Conservation (phyloP, 352 stramenopile species). For the Globisporangium radiosum region DNA sequence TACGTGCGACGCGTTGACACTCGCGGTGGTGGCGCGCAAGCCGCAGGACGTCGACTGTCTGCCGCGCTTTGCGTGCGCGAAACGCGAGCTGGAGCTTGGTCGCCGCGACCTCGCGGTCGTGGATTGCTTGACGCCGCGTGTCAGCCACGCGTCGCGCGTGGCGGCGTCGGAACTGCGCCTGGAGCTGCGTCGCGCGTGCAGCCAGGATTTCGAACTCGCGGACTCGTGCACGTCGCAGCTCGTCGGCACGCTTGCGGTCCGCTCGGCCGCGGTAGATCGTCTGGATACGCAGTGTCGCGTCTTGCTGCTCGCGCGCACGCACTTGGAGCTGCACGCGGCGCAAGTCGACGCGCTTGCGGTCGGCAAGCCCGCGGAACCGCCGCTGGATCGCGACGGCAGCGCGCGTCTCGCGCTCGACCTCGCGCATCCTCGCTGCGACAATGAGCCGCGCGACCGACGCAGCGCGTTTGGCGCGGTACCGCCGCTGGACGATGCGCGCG, state of each 20-base stretch:
- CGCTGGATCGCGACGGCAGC: slow-evolving; percentile 51
- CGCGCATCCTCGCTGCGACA: slow-evolving; percentile 19
- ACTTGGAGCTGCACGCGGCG: slow-evolving; percentile 23
- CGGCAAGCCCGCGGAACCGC: slow-evolving; percentile 34
- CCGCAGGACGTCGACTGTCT: slow-evolving; percentile 32
- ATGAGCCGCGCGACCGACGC: slow-evolving; percentile 32
- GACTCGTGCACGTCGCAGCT: slow-evolving; percentile 24
- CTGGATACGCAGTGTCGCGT: slow-evolving; percentile 50
- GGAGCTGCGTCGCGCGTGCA: slow-evolving; percentile 35
- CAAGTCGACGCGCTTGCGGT: slow-evolving; percentile 30
- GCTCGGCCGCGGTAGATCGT: slow-evolving; percentile 43
- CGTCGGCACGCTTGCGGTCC: slow-evolving; percentile 33
- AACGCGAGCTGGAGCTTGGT: slow-evolving; percentile 57
- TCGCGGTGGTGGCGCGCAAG: slow-evolving; percentile 32
- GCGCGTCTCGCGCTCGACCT: slow-evolving; percentile 26
- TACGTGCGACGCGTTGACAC: slow-evolving; percentile 25
- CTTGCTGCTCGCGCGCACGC: slow-evolving; percentile 22
- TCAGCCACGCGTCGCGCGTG: slow-evolving; percentile 24
- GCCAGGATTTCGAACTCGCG: slow-evolving; percentile 28
- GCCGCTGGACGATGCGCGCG: slow-evolving; percentile 43
- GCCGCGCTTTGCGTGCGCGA: slow-evolving; percentile 35
- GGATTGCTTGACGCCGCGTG: slow-evolving; percentile 18
- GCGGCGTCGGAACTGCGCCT: slow-evolving; percentile 44
- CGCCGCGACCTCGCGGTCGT: slow-evolving; percentile 35
- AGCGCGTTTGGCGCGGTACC: slow-evolving; percentile 47